These are phyloP conservation scores for Ophiostoma sp. DNA, from an alignment of 2,329 filamentous ascomycete genomes.

Conservation along the genomic window DNA sequence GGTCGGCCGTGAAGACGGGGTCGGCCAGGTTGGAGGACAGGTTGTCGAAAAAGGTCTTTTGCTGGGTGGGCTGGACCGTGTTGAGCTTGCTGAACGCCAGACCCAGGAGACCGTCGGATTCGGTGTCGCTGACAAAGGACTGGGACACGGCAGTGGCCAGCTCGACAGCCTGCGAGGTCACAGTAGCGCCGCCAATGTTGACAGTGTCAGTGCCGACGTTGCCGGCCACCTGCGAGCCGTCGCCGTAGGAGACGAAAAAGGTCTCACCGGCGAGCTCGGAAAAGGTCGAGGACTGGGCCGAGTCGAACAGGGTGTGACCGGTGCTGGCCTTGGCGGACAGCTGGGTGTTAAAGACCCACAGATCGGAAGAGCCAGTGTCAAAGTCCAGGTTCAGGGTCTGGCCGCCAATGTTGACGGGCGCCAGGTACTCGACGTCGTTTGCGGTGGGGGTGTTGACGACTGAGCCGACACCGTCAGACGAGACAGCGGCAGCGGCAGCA, in stretches of 20 bases:
- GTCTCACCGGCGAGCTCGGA: constrained; percentile 39
- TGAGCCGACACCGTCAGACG: constrained; percentile 43
- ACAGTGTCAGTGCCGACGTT: constrained; percentile 64
- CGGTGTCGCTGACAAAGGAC: constrained; percentile 54
- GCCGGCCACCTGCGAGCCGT: constrained; percentile 58
- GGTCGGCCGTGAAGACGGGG: constrained; percentile 66
- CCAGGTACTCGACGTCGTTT: constrained; percentile 65
- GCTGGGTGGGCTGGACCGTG: constrained; percentile 55
- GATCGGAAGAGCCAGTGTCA: constrained; percentile 69
- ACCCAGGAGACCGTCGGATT: constrained; percentile 64
- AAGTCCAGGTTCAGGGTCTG: constrained; percentile 66
- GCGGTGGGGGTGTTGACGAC: constrained; percentile 61
- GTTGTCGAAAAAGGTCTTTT: constrained; percentile 71
- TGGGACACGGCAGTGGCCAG: constrained; percentile 55
- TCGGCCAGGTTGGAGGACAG: constrained; percentile 54
- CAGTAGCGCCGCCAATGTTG: constrained; percentile 59
- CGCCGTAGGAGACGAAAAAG: constrained; percentile 65
- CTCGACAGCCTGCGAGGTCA: constrained; percentile 60
- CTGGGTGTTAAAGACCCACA: constrained; percentile 66
- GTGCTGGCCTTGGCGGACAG: constrained; percentile 42
- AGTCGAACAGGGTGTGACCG: constrained; percentile 46
- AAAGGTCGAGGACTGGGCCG: constrained; percentile 36
- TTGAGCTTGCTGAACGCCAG: constrained; percentile 63
- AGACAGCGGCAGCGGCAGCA: constrained; percentile 26
- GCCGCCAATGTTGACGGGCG: constrained; percentile 63